Percentiles rank a stretch among this genome's conserved stretches.
Evolutionary conservation across 1,284 basidiomycete genomes (phyloP).

Genomic region (Sanghuangporus sanghuang): DNA sequence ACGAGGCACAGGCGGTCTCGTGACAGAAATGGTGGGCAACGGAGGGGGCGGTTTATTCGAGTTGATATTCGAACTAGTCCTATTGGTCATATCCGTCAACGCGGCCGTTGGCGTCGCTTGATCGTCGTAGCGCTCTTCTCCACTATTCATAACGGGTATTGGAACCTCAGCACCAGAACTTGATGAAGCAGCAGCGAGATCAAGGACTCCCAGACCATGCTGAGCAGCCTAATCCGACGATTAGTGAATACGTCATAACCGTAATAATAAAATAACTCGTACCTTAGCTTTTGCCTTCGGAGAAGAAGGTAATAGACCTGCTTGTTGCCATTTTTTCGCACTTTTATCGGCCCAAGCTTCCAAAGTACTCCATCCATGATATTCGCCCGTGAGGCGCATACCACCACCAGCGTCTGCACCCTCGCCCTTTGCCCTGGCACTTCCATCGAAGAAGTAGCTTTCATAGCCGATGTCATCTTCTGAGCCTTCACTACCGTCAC

Average conservation of each 20-base stretch:
- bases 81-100: constrained; percentile 25
- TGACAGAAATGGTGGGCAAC: constrained; percentile 54
- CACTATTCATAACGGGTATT: constrained; percentile 41
- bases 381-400: constrained; percentile 72
- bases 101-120: constrained; percentile 26
- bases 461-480: constrained; percentile 86
- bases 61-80: constrained; percentile 16
- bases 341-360: constrained; percentile 90
- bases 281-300: constrained; percentile 6
- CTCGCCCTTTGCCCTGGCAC: constrained; percentile 66
- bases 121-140: constrained; percentile 4
- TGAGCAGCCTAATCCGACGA: constrained; percentile 1
- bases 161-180: constrained; percentile 42
- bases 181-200: constrained; percentile 30
- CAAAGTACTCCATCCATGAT: constrained; percentile 84
- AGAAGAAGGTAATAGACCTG: constrained; percentile 50
- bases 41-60: constrained; percentile 19
- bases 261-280: not conserved
- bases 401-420: constrained; percentile 70
- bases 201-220: constrained; percentile 24
- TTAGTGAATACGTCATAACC: not conserved
- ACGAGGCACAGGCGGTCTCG: constrained; percentile 61
- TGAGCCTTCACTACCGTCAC: constrained; percentile 52
- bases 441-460: constrained; percentile 79
- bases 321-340: constrained; percentile 77